These are phyloP conservation scores for Dendrobium chrysotoxum DNA, from an alignment of 106 monocot genomes.

Conservation along the genomic window DNA sequence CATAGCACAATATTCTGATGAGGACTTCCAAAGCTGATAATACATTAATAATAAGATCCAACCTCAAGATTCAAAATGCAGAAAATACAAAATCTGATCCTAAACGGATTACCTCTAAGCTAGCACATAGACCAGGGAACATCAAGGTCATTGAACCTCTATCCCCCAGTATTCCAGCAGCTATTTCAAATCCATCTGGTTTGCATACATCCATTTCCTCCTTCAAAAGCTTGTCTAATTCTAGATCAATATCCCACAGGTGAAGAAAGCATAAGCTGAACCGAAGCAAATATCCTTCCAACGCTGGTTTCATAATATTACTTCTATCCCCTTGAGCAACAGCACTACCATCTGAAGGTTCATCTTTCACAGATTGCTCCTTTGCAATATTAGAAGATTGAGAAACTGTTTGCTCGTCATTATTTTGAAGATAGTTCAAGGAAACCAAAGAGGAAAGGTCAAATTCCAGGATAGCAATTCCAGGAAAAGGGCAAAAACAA, in stretches of 20 bases:
- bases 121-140: slow-evolving; percentile 69
- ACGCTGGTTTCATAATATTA: slow-evolving; percentile 24
- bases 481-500: slow-evolving; percentile 80
- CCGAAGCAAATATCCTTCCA: slow-evolving; percentile 59
- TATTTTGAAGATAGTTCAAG: slow-evolving; percentile 4
- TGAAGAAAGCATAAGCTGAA: slow-evolving; percentile 89
- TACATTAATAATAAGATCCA: slow-evolving; percentile 5
- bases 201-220: slow-evolving; percentile 73
- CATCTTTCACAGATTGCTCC: slow-evolving; percentile 9
- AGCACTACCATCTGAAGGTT: slow-evolving; percentile 15
- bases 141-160: slow-evolving; percentile 72
- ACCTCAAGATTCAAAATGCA: neutral
- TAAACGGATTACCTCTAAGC: slow-evolving; percentile 59
- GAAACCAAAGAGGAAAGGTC: slow-evolving; percentile 68
- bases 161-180: slow-evolving; percentile 74
- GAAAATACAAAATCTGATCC: neutral
- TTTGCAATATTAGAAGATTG: slow-evolving; percentile 13
- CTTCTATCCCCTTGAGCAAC: slow-evolving; percentile 18
- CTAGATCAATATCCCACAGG: slow-evolving; percentile 80
- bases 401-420: slow-evolving; percentile 16
- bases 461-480: slow-evolving; percentile 67
- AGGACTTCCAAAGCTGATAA: slow-evolving; percentile 94
- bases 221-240: slow-evolving; percentile 68
- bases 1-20: slow-evolving; percentile 93
- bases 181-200: slow-evolving; percentile 55